phyloP scores from a whole-genome alignment of 192 early-diverging fungal genomes.

The Gonapodya sp. region DNA sequence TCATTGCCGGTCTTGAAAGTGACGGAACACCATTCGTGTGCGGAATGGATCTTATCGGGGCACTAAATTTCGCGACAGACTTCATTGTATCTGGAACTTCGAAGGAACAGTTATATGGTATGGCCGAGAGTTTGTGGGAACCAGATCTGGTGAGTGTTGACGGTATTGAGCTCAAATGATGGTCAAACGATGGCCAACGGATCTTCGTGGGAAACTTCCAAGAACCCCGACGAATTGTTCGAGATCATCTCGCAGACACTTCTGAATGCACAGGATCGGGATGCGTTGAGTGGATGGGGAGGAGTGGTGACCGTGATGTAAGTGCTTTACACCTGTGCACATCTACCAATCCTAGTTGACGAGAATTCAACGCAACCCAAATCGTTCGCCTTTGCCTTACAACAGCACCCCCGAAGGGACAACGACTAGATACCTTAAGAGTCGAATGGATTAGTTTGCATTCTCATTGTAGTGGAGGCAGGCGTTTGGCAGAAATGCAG shows the following conservation, averaged over 20 bases:
- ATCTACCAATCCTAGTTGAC: too few species aligned
- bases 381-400: not conserved
- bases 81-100: slow-evolving; percentile 94
- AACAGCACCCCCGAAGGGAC: not conserved
- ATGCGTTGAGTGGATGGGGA: slow-evolving; percentile 93
- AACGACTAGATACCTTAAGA: not conserved
- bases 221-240: slow-evolving; percentile 89
- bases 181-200: not conserved
- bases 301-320: slow-evolving; percentile 87
- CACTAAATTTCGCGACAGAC: slow-evolving; percentile 82
- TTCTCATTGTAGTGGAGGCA: too few species aligned
- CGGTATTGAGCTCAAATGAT: too few species aligned
- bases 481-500: too few species aligned
- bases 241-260: slow-evolving; percentile 93
- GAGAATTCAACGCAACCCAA: too few species aligned
- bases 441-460: not conserved
- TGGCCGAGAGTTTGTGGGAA: slow-evolving; percentile 96
- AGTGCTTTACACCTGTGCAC: not conserved
- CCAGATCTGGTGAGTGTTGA: slow-evolving; percentile 70
- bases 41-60: slow-evolving; percentile 91
- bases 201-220: not conserved
- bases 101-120: slow-evolving; percentile 77
- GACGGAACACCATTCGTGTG: slow-evolving; percentile 86
- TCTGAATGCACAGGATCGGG: slow-evolving; percentile 89
- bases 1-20: slow-evolving; percentile 89